Base-by-base conservation (phyloP, 108 stramenopile species). In the Cylindrotheca fusiformis region DNA sequence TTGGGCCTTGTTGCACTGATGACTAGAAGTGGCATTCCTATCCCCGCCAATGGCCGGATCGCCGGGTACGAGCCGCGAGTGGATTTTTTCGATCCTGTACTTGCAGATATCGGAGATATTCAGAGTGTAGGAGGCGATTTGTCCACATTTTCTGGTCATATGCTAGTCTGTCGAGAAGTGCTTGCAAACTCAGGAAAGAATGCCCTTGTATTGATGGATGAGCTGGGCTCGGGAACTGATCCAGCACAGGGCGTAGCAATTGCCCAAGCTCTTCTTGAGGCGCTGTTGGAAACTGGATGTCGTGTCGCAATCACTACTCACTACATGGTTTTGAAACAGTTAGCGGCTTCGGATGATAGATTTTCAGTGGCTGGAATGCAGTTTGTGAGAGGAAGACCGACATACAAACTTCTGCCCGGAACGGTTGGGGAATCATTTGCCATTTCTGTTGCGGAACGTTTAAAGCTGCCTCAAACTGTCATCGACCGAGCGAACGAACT, bases 221-320 rank as follows among this genome's bases (percentile, higher is more conserved):
- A 98, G 69, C 68, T 95, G 51, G 97, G 97, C 46, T 75, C 74
- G 60, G 97, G 97, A 0, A 98, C 97, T 0, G 96, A 97, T 73
- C 96, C 97, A 26, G 76, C 70, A 28, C 97, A 98, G 63, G 97
- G 97, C 22, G 95, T 90, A 5, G 97, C 97, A 0, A 86, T 96
- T n/a, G 97, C 95, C 6, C 95, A 94, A 60, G 93, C 97, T 0
- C 55, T 96, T 8, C 65, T 98, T 23, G 97, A 98, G 64, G 93
- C 86, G 14, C 59, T 96, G 53, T 45, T 95, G 29, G 94, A 87
- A 6, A 80, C 82, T 30, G 94, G 90, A 5, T 77, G 90, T 27
- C 68, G 95, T n/a, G 87, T 93, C 25, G 94, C 88, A 12, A 90
- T 94, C 20, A 98, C 97, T 1, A 98, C 97, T 0, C 97, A 98